Conservation (phyloP, 2,329 filamentous ascomycete species). For the Diplodia mutila region DNA sequence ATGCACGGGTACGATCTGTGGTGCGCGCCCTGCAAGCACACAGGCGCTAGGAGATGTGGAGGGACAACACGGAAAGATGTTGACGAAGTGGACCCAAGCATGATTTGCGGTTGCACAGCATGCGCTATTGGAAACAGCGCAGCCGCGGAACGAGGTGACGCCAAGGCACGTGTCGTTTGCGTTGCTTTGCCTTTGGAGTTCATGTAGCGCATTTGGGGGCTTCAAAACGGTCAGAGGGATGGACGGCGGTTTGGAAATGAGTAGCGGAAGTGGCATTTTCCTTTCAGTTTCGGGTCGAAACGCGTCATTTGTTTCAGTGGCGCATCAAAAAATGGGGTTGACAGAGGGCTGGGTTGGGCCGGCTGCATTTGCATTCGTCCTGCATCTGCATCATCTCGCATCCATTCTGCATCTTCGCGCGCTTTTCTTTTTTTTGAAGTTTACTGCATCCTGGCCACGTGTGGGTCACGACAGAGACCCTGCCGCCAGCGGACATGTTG, state of each 20-base stretch:
- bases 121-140: conserved; percentile 12
- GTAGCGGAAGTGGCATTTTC: conserved; percentile 16
- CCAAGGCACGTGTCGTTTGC: conserved; percentile 12
- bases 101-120: conserved; percentile 14
- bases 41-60: conserved; percentile 10
- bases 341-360: conserved; percentile 8
- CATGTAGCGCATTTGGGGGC: conserved; percentile 5
- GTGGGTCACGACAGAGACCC: conserved; percentile 12
- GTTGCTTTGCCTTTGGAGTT: conserved; percentile 2
- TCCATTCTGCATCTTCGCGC: conserved; percentile 1
- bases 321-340: conserved; percentile 22
- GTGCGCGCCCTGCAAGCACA: not conserved
- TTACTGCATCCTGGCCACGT: conserved; percentile 14
- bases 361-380: conserved; percentile 19
- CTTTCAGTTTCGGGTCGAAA: conserved; percentile 19
- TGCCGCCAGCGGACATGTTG: not conserved
- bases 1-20: conserved; percentile 2
- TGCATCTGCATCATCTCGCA: conserved; percentile 19
- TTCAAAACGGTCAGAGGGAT: conserved; percentile 7
- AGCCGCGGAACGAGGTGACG: conserved; percentile 5
- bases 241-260: conserved; percentile 14
- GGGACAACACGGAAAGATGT: conserved; percentile 15
- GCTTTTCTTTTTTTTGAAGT: conserved; percentile 1
- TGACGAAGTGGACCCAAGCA: conserved; percentile 5
- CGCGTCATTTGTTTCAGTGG: conserved; percentile 21